Evolutionary conservation across 768 basidiomycete genomes (phyloP).

Genomic region (Tricholoma flavovirens): DNA sequence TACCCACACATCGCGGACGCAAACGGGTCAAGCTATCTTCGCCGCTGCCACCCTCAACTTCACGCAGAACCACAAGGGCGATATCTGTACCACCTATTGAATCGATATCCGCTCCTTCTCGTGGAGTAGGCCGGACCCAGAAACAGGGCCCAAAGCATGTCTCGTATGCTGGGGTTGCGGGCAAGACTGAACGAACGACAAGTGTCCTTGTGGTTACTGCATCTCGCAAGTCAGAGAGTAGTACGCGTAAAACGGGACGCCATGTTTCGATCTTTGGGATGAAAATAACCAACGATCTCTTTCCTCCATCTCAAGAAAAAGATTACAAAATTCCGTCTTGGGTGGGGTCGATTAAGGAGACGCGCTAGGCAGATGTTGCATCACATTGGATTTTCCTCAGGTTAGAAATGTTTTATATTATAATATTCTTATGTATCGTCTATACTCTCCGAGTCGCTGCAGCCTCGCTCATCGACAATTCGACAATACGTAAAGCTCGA

Average conservation of each 20-base stretch:
- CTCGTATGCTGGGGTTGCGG: conserved; percentile 13
- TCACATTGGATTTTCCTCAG: background rate
- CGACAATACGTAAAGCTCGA: conserved; percentile 35
- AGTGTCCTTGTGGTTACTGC: conserved; percentile 42
- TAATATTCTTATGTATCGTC: conserved; percentile 6
- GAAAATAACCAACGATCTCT: conserved; percentile 43
- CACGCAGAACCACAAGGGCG: conserved; percentile 10
- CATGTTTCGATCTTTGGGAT: conserved; percentile 56
- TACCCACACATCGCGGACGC: conserved; percentile 1
- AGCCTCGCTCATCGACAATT: conserved; percentile 6
- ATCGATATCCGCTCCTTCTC: conserved; percentile 17
- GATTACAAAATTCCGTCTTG: conserved; percentile 58
- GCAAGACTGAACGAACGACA: conserved; percentile 13
- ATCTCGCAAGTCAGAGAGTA: conserved; percentile 39
- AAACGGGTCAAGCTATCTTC: conserved; percentile 15
- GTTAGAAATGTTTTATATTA: background rate
- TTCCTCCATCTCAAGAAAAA: conserved; percentile 28
- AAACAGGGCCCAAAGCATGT: conserved; percentile 12
- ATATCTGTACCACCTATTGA: conserved; percentile 24
- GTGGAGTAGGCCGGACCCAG: conserved; percentile 11
- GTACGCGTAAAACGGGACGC: conserved; percentile 44
- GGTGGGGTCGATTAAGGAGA: conserved; percentile 25
- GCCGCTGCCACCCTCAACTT: conserved; percentile 1
- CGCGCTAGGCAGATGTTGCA: background rate
- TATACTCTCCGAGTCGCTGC: conserved; percentile 6